These are phyloP conservation scores for Volvariella volvacea DNA, from an alignment of 1,284 basidiomycete species.

Conservation along the genomic window DNA sequence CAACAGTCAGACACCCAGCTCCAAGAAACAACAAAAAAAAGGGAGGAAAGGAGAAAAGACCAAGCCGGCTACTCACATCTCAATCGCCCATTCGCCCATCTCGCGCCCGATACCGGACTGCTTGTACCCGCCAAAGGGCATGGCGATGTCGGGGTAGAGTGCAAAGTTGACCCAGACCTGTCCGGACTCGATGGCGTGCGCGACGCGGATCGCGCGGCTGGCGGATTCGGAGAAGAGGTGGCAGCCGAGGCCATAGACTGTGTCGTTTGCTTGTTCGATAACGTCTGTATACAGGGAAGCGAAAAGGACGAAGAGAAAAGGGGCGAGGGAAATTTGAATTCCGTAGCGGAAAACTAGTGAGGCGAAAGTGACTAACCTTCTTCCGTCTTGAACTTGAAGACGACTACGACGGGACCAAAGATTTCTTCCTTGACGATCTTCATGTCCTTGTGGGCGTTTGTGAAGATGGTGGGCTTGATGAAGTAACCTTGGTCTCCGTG, in stretches of 20 bases:
- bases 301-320: background rate
- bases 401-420: slow-evolving; percentile 77
- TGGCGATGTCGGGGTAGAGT: slow-evolving; percentile 37
- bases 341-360: too few species aligned
- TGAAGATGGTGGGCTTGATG: slow-evolving; percentile 81
- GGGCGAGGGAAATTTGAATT: too few species aligned
- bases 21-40: slow-evolving; percentile 22
- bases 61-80: slow-evolving; percentile 44
- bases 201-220: slow-evolving; percentile 57
- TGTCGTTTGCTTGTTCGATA: slow-evolving; percentile 78
- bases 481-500: slow-evolving; percentile 70
- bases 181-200: slow-evolving; percentile 71
- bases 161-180: slow-evolving; percentile 45
- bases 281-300: slow-evolving; percentile 42
- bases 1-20: slow-evolving; percentile 3
- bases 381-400: slow-evolving; percentile 69
- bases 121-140: slow-evolving; percentile 83
- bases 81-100: slow-evolving; percentile 67
- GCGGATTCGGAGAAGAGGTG: slow-evolving; percentile 70
- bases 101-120: slow-evolving; percentile 73
- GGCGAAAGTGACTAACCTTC: slow-evolving; percentile 20
- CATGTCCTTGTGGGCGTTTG: slow-evolving; percentile 70
- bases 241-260: slow-evolving; percentile 77
- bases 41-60: background rate
- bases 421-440: slow-evolving; percentile 88